Percentiles rank a stretch among this genome's conserved stretches.
These are phyloP conservation scores for Rhypophila decipiens DNA, from an alignment of 495 filamentous ascomycete genomes.

Conservation along the genomic window DNA sequence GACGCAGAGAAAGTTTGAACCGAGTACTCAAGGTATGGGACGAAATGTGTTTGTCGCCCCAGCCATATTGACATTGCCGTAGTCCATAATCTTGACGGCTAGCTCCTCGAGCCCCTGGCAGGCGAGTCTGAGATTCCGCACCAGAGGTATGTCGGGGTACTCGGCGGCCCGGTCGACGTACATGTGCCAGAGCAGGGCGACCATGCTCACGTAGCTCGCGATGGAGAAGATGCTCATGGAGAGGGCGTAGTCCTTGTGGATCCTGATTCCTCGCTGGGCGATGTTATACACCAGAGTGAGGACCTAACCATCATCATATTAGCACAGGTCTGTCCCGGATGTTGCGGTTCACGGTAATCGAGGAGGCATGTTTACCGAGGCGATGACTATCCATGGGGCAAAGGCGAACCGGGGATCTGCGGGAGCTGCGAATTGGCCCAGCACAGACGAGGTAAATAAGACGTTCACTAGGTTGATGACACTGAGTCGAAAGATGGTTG, in stretches of 20 bases:
- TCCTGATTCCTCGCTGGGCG: constrained; percentile 73
- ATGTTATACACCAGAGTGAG: constrained; percentile 74
- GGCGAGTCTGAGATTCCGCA: constrained; percentile 44
- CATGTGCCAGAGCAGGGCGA: constrained; percentile 59
- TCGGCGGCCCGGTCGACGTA: constrained; percentile 60
- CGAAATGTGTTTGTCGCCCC: background rate
- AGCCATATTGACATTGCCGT: constrained; percentile 19
- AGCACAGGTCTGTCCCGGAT: too few species aligned
- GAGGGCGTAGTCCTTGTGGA: constrained; percentile 72
- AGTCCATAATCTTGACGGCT: constrained; percentile 23
- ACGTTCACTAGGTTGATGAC: constrained; percentile 74
- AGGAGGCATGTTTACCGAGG: constrained; percentile 48
- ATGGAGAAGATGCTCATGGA: constrained; percentile 72
- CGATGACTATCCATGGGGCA: constrained; percentile 80
- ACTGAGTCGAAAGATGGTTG: constrained; percentile 75
- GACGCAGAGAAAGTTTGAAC: background rate
- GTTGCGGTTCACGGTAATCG: too few species aligned
- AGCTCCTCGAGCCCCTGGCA: constrained; percentile 27
- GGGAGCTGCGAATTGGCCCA: constrained; percentile 67
- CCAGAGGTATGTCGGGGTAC: constrained; percentile 56
- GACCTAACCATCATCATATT: constrained; percentile 48
- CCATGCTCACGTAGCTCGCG: constrained; percentile 70
- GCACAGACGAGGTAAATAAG: constrained; percentile 73
- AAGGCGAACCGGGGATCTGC: constrained; percentile 73
- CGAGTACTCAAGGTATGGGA: too few species aligned